Conservation (phyloP, 2,329 filamentous ascomycete genomes). For the Pseudogymnoascus sp. region DNA sequence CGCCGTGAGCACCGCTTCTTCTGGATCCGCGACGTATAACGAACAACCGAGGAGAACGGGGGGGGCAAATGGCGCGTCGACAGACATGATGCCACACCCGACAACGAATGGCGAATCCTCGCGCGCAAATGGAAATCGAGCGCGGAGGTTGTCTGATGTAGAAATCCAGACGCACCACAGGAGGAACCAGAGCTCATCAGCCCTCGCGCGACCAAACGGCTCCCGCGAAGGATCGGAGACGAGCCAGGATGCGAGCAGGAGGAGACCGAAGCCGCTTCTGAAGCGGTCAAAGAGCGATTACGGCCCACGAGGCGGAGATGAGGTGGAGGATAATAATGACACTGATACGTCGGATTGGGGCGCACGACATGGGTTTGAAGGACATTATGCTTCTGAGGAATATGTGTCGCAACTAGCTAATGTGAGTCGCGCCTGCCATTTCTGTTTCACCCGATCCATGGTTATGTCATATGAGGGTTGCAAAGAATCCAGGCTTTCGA, state of each 20-base stretch:
- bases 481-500: not conserved
- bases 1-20: not conserved
- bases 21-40: not conserved
- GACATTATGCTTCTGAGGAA: conserved; percentile 64
- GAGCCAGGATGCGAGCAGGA: conserved; percentile 19
- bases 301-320: conserved; percentile 30
- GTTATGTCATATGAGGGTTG: conserved; percentile 2
- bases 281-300: conserved; percentile 45
- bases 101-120: conserved; percentile 1
- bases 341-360: conserved; percentile 28
- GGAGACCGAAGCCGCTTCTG: conserved; percentile 23
- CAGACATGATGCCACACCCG: not conserved
- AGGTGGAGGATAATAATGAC: conserved; percentile 24
- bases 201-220: not conserved
- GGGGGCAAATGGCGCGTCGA: not conserved
- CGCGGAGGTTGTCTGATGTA: not conserved
- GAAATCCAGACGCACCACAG: not conserved
- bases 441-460: conserved; percentile 2
- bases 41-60: not conserved
- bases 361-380: conserved; percentile 63
- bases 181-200: not conserved
- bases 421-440: conserved; percentile 36
- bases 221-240: conserved; percentile 14
- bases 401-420: conserved; percentile 61
- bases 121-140: not conserved